Evolutionary conservation across 2,329 filamentous ascomycete species (phyloP), one percentile per base, ranked within the genome.

Genomic region (Drechslerella dactyloides): DNA sequence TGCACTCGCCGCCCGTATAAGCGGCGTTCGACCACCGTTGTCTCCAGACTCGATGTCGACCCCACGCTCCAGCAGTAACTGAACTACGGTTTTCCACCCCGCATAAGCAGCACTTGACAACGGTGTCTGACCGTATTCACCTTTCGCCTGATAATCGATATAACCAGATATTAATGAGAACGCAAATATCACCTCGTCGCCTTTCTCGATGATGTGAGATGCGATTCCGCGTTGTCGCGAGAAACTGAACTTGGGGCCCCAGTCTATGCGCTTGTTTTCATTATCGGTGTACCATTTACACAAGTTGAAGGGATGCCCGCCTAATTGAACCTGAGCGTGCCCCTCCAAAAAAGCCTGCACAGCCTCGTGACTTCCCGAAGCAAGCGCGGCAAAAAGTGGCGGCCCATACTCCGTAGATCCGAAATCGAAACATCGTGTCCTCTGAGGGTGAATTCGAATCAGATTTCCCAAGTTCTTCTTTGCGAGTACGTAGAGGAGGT

Each of bases 381-480:
- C 78, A 24, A 80, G 44, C 1, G 80, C 79, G 1, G 80, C 80
- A 37, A 81, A 78, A 0, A 82, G 17, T 24, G 80, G 78, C 27
- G 75, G 75, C 0, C 75, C 74, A 66, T 81, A 82, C 6, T 77
- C 76, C 52, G 79, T 78, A 23, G 54, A 6, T 50, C 77, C 74
- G 19, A 77, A 13, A 0, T 77, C 70, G 52, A 79, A 60, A 35
- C 68, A 76, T 0, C 57, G 70, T 2, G 68, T 37, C 0, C 40
- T 73, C 23, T 75, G 60, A 11, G 77, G 68, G 52, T 72, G 61
- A 10, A 76, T 75, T 65, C 73, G 75, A 72, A 82, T 78, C 8
- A 66, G 56, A 19, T 73, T 65, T 5, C 42, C 61, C 17, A 62
- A 30, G 30, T 62, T 73, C 75, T 75, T 75, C 62, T 79, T 79